Base-by-base conservation (phyloP, 345 rosid genomes). In the Melaleuca quinquenervia region DNA sequence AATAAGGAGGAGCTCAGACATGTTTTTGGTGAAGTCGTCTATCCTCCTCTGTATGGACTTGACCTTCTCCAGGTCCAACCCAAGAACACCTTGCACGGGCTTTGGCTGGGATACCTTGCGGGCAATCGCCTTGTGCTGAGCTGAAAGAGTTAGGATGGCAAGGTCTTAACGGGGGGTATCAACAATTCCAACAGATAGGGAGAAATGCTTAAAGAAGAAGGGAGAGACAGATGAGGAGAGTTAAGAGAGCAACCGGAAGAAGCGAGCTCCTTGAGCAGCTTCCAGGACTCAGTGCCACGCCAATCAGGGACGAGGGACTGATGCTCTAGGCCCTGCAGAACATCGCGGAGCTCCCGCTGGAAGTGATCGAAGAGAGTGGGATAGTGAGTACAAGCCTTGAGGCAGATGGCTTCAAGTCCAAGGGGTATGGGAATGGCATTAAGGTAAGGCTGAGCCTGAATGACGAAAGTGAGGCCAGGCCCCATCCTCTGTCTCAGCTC, bases 351-450 rank as follows among this genome's bases (percentile, higher is more conserved):
- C 89, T 96, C 99, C 83, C 99, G 91, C 92, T 96, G 99, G 91
- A 96, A 96, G 87, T 97, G 92, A 92, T 97, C 99, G 62, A 97
- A 96, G 22, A 97, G 89, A 6, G 98, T 96, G 3, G 99, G 96
- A 85, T 96, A 97, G 90, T 97, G 98, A 14, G 98, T 93, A 84
- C 95, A 92, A 52, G 96, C 96, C 89, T 97, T 97, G 88, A 97
- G 91, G 89, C 99, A 95, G 86, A 93, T 84, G 36, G 96, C 95
- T 87, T 97, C 98, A 21, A 92, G 84, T 9, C 99, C 98, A 15
- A 91, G 84, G 29, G 99, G 99, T 92, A 97, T 96, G 8, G 99
- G 98, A 88, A 93, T 84, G 18, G 96, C 95, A 87, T 91, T 97
- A 82, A 95, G 93, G 86, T 95, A 96, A 82, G 98, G 94, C 87